phyloP scores from a whole-genome alignment of 805 yeast genomes.

The Myxozyma neotropica region DNA sequence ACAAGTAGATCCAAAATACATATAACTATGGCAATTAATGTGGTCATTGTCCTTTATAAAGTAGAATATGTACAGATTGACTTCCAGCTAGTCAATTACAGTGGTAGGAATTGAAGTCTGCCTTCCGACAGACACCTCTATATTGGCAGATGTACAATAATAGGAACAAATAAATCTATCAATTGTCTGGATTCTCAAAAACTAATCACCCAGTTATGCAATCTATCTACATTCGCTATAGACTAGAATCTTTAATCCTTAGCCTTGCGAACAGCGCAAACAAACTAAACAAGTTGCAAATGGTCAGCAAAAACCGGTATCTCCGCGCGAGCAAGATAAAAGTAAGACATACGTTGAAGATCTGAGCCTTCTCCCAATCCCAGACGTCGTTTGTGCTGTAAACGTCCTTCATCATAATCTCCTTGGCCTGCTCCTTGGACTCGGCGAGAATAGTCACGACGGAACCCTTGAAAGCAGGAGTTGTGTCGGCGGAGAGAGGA shows the following conservation, averaged over 20 bases:
- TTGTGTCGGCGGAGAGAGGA: constrained; percentile 19
- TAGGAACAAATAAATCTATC: not conserved
- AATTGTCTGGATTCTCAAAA: not conserved
- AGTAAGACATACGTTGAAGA: constrained; percentile 51
- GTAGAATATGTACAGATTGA: too few relatives aligned
- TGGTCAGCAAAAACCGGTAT: not conserved
- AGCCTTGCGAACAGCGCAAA: constrained; percentile 26
- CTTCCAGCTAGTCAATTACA: too few relatives aligned
- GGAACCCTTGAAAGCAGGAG: constrained; percentile 64
- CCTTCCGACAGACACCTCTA: too few relatives aligned
- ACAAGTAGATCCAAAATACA: too few relatives aligned
- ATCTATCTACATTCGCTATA: too few relatives aligned
- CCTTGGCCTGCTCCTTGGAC: constrained; percentile 64
- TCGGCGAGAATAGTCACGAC: constrained; percentile 65
- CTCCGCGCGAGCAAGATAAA: not conserved
- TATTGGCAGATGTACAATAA: too few relatives aligned
- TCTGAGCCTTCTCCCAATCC: constrained; percentile 66
- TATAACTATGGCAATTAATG: too few relatives aligned
- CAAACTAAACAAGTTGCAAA: constrained; percentile 12
- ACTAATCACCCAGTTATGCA: not conserved
- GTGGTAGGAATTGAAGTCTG: too few relatives aligned
- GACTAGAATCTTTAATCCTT: constrained; percentile 21
- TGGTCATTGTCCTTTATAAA: too few relatives aligned
- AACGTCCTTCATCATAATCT: constrained; percentile 62
- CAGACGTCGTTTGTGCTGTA: constrained; percentile 70